A percentile compares a stretch with the other conserved stretches of the same genome.
Evolutionary conservation across 2,329 filamentous ascomycete genomes (phyloP).

Genomic region (Colletotrichum lentis): DNA sequence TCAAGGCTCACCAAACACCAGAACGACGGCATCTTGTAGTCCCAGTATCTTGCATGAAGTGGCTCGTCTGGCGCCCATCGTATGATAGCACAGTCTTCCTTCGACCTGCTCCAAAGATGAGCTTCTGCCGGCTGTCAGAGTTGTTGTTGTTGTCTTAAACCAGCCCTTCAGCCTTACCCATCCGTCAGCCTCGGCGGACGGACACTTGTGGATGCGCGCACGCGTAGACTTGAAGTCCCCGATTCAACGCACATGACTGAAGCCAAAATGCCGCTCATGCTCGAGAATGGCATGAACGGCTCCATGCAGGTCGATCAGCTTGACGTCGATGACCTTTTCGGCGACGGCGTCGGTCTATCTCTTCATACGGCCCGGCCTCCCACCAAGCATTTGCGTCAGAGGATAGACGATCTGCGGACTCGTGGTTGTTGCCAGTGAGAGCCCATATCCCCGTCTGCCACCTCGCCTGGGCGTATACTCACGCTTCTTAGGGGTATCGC

Average conservation of each 20-base stretch:
- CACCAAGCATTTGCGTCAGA: constrained; percentile 73
- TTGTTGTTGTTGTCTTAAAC: constrained; percentile 6
- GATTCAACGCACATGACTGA: constrained; percentile 43
- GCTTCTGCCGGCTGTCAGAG: constrained; percentile 7
- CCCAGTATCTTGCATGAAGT: neutral
- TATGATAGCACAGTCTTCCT: neutral
- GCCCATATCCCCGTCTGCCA: neutral
- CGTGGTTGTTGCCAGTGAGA: constrained; percentile 84
- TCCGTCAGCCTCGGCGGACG: constrained; percentile 3
- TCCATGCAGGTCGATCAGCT: constrained; percentile 62
- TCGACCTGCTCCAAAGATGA: constrained; percentile 19
- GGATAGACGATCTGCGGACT: constrained; percentile 78
- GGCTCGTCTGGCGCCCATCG: neutral
- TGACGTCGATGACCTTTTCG: constrained; percentile 79
- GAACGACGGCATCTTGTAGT: constrained; percentile 10
- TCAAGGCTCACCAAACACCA: constrained; percentile 12
- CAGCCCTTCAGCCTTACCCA: constrained; percentile 20
- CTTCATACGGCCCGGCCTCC: constrained; percentile 61
- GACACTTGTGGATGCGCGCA: constrained; percentile 5
- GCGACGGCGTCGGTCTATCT: constrained; percentile 69
- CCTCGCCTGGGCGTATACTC: constrained; percentile 39
- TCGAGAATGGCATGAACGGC: constrained; percentile 58
- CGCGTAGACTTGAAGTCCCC: neutral
- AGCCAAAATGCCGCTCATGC: constrained; percentile 60
- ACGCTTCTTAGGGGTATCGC: constrained; percentile 71